Base-by-base conservation (phyloP, 2,329 filamentous ascomycete species). In the Corinectria fuckeliana region DNA sequence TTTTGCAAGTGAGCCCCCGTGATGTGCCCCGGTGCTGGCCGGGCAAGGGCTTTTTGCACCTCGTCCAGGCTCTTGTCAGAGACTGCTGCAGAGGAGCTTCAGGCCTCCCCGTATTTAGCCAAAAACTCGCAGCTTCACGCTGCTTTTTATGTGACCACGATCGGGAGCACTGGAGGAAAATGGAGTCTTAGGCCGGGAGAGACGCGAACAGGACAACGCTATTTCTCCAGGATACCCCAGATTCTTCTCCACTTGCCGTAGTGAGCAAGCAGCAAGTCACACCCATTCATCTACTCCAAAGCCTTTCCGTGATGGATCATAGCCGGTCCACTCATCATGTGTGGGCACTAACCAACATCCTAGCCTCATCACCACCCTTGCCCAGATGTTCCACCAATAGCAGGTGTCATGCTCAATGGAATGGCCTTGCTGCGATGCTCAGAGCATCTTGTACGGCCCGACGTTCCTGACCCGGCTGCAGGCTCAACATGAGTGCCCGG, bases 301-400 rank as follows among this genome's bases (percentile, higher is more conserved):
- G 28, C 47, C n/a, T 23, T 23, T 44, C 34, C 13, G 18, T 42
- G 34, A 56, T 26, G 32, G 42, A 45, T 58, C 39, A 66, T 70
- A 69, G 21, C 58, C 68, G 68, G 62, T 52, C 68, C 68, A 70
- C 62, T 69, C 23, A 57, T 34, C 44, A 53, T 58, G 30, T 50
- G 39, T 47, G 54, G 38, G 48, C 28, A 36, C 61, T 54, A 50
- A 45, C 49, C 53, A 36, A 47, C 20, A 44, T 23, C 39, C 36
- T 48, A 26, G 34, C 41, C 36, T 50, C 36, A 38, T 56, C 21
- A 28, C n/a, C 44, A 30, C 54, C 57, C 61, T 50, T 36, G 32
- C 56, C 60, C 60, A 30, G 58, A 64, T 70, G 57, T 70, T 70
- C 68, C 68, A 70, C 68, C 68, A 70, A 70, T 69, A 20, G 50